Evolutionary conservation across 2,329 filamentous ascomycete genomes (phyloP).

Genomic region (Venturiaceae sp.): DNA sequence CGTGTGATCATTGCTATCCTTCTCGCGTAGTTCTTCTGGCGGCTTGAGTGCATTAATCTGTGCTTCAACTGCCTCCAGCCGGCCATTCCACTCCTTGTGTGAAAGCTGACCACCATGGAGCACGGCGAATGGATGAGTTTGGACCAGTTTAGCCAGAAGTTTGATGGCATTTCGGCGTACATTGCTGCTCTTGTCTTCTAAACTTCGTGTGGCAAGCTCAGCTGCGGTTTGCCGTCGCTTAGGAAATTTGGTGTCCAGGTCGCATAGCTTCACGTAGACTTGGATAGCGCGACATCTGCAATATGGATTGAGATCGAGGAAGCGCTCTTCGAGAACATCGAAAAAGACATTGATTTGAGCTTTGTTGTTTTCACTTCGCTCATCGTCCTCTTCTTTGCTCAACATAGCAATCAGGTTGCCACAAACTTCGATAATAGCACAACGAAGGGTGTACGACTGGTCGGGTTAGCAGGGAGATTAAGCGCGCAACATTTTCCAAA

Average conservation of each 20-base stretch:
- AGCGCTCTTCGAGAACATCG: slow-evolving; percentile 90
- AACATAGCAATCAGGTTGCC: slow-evolving; percentile 90
- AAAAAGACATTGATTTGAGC: slow-evolving; percentile 95
- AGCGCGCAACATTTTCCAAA: not conserved
- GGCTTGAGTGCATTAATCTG: slow-evolving; percentile 76
- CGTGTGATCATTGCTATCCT: slow-evolving; percentile 48
- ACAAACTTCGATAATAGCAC: slow-evolving; percentile 91
- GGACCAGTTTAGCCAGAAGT: slow-evolving; percentile 75
- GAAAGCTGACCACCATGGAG: slow-evolving; percentile 84
- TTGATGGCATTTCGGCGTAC: slow-evolving; percentile 94
- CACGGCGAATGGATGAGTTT: slow-evolving; percentile 87
- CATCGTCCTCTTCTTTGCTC: slow-evolving; percentile 67
- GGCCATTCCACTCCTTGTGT: slow-evolving; percentile 73
- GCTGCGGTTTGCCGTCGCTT: slow-evolving; percentile 82
- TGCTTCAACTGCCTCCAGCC: slow-evolving; percentile 71
- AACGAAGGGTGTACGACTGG: slow-evolving; percentile 83
- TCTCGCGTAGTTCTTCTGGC: slow-evolving; percentile 64
- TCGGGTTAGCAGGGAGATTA: not conserved
- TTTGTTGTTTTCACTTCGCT: slow-evolving; percentile 85
- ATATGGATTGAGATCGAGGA: slow-evolving; percentile 94
- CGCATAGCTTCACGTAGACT: slow-evolving; percentile 84
- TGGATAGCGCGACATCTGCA: slow-evolving; percentile 87
- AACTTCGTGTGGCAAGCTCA: slow-evolving; percentile 75
- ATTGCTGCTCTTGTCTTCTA: slow-evolving; percentile 98
- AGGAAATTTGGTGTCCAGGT: slow-evolving; percentile 92